These are phyloP conservation scores for Lathyrus tuberosus DNA, from an alignment of 306 rosid species.

Conservation along the genomic window DNA sequence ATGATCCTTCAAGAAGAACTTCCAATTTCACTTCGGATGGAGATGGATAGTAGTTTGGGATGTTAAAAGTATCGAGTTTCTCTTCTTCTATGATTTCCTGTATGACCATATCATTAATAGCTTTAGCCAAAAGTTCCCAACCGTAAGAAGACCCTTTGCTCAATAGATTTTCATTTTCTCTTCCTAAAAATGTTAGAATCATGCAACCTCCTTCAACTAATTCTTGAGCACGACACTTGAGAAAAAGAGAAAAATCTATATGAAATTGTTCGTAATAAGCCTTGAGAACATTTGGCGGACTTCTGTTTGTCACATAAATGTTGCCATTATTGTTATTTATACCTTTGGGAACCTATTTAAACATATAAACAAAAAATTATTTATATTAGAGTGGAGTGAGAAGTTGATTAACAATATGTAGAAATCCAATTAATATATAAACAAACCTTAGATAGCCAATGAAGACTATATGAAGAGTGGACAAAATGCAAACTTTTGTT, in stretches of 20 bases:
- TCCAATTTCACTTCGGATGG: conserved; percentile 43
- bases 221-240: conserved; percentile 56
- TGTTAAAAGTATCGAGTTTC: conserved; percentile 46
- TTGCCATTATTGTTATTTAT: conserved; percentile 50
- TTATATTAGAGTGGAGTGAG: background rate
- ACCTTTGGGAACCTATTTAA: conserved; percentile 53
- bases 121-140: conserved; percentile 56
- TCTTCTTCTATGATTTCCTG: conserved; percentile 49
- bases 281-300: conserved; percentile 44
- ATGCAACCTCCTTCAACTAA: conserved; percentile 50
- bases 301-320: conserved; percentile 43
- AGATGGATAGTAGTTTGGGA: conserved; percentile 51
- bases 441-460: conserved; percentile 56
- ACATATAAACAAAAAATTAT: background rate
- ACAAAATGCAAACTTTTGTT: conserved; percentile 46
- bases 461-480: conserved; percentile 59
- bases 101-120: conserved; percentile 51
- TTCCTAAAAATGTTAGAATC: conserved; percentile 60
- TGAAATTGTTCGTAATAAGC: conserved; percentile 54
- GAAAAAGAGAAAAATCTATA: conserved; percentile 46
- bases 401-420: background rate
- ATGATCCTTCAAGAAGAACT: conserved; percentile 47
- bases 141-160: conserved; percentile 47
- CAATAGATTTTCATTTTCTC: conserved; percentile 49
- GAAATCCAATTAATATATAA: background rate